phyloP scores from a whole-genome alignment of 2,329 filamentous ascomycete species.

The Verticillium isaacii region DNA sequence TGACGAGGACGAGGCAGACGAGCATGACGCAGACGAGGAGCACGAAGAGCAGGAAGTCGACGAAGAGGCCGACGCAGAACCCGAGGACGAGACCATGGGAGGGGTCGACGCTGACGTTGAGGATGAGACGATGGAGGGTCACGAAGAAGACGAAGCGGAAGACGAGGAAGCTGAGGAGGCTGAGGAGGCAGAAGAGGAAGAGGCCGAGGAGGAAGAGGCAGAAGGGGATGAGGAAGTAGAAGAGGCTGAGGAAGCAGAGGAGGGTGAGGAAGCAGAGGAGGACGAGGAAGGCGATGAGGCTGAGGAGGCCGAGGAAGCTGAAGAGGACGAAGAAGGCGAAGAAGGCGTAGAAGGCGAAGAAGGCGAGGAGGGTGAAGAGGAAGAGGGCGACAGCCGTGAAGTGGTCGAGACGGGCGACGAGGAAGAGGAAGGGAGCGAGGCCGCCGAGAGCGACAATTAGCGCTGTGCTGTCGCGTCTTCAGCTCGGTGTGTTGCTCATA shows the following conservation, averaged over 20 bases:
- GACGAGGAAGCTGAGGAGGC: background rate
- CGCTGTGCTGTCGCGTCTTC: no score
- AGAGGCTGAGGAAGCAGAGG: background rate
- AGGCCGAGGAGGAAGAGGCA: background rate
- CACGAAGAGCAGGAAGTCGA: slow-evolving; percentile 19
- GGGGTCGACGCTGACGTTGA: background rate
- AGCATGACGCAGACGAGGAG: slow-evolving; percentile 11
- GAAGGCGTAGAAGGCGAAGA: slow-evolving; percentile 2
- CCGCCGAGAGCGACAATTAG: background rate
- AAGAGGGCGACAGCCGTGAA: slow-evolving; percentile 15
- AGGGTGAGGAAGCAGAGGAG: slow-evolving; percentile 4
- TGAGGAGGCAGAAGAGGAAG: background rate
- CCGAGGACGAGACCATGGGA: background rate
- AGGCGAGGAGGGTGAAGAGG: slow-evolving; percentile 7
- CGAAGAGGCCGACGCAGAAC: slow-evolving; percentile 17
- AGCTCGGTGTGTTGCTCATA: no score
- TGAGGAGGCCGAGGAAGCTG: background rate
- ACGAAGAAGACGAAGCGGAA: slow-evolving; percentile 3
- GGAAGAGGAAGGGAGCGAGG: background rate
- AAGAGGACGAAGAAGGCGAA: slow-evolving; percentile 7
- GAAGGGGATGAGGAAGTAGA: background rate
- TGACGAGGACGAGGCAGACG: slow-evolving; percentile 19
- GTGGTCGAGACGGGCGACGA: slow-evolving; percentile 9
- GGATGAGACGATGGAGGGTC: background rate
- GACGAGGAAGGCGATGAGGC: background rate